Conservation (phyloP, 1,284 basidiomycete genomes). For the Ustilago nuda region DNA sequence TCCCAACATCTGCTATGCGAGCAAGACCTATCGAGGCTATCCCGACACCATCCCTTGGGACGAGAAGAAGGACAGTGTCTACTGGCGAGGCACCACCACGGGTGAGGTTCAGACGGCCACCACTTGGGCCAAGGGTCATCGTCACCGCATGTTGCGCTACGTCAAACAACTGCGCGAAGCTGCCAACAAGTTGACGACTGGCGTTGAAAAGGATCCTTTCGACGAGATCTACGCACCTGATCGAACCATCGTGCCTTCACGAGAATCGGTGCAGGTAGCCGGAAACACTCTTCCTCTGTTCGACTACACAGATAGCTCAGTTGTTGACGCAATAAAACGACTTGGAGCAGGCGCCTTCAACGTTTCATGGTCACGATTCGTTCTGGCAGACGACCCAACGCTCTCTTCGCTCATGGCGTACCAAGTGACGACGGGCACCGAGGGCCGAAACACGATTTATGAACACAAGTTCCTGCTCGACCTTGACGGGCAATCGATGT, state of each 20-base stretch:
- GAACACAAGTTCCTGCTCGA: conserved; percentile 35
- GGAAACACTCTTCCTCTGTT: conserved; percentile 38
- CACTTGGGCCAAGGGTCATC: conserved; percentile 37
- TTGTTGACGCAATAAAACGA: conserved; percentile 23
- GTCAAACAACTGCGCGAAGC: conserved; percentile 45
- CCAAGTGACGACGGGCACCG: conserved; percentile 13
- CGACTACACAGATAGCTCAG: conserved; percentile 24
- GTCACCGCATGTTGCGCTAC: conserved; percentile 39
- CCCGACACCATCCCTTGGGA: conserved; percentile 26
- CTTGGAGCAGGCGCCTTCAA: conserved; percentile 24
- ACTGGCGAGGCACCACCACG: conserved; percentile 38
- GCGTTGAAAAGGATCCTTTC: conserved; percentile 29
- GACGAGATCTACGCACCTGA: conserved; percentile 16
- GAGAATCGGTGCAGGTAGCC: conserved; percentile 33
- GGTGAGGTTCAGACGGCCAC: conserved; percentile 18
- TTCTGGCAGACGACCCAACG: conserved; percentile 15
- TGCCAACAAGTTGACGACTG: conserved; percentile 20
- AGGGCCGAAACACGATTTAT: conserved; percentile 8
- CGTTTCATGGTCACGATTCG: conserved; percentile 16
- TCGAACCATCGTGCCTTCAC: conserved; percentile 13
- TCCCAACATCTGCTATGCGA: conserved; percentile 37
- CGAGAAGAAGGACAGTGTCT: conserved; percentile 22
- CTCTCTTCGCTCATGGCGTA: conserved; percentile 17
- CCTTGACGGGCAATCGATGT: conserved; percentile 41
- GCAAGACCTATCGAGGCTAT: conserved; percentile 15